phyloP scores from a whole-genome alignment of 129 eudicot species.

The Erigeron canadensis region DNA sequence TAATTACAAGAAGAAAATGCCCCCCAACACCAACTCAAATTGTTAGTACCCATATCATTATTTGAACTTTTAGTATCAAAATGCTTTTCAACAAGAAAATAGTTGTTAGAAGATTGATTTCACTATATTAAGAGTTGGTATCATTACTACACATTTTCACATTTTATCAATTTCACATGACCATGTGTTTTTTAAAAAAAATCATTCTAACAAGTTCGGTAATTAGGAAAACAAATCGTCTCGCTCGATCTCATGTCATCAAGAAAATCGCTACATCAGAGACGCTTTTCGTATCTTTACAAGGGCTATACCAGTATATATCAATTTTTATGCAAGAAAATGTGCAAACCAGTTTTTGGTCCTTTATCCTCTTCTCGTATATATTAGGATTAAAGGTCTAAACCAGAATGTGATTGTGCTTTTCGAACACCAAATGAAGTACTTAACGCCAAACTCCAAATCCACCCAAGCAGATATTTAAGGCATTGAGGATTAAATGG shows the following conservation, averaged over 20 bases:
- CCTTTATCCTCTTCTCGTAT: background rate
- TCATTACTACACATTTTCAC: background rate
- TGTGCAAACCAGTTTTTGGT: background rate
- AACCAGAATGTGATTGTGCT: slow-evolving; percentile 6
- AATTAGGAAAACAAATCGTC: background rate
- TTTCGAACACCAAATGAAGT: slow-evolving; percentile 3
- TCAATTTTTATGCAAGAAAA: background rate
- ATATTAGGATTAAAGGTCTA: background rate
- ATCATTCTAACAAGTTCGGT: background rate
- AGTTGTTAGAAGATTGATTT: too few species aligned
- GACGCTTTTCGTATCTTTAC: background rate
- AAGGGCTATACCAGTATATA: background rate
- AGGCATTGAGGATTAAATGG: slow-evolving; percentile 16
- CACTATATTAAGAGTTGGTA: too few species aligned
- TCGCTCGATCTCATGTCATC: background rate
- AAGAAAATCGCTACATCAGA: background rate
- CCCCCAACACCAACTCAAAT: too few species aligned
- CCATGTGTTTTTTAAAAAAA: background rate
- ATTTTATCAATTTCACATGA: background rate
- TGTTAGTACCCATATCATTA: too few species aligned
- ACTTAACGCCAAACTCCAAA: slow-evolving; percentile 16
- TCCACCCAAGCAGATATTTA: slow-evolving; percentile 5
- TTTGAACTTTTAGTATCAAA: too few species aligned
- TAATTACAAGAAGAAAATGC: too few species aligned
- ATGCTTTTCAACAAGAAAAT: too few species aligned